Percentiles rank a stretch among this genome's conserved stretches.
Evolutionary conservation across 1,139 yeast species (phyloP).

Genomic region (Nakaseomyces bracarensis): DNA sequence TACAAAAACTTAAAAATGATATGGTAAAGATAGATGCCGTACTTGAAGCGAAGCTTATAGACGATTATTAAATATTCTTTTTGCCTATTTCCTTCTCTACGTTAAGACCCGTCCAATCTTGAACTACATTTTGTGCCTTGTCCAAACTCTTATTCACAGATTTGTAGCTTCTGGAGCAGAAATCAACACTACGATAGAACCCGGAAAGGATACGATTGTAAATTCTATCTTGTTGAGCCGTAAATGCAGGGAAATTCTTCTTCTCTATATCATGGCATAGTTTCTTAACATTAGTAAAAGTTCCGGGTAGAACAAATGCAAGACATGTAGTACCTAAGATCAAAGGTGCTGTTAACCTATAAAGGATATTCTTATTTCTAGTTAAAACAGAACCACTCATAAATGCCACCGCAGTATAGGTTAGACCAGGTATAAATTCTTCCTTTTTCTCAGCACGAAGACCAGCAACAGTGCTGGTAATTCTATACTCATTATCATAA

Average conservation of each 20-base stretch:
- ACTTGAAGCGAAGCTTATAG: no score
- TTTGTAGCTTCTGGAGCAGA: not conserved
- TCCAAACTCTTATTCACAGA: conserved; percentile 32
- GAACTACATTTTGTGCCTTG: conserved; percentile 10
- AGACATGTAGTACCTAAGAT: conserved; percentile 63
- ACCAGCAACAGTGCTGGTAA: conserved; percentile 57
- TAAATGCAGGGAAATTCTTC: conserved; percentile 54
- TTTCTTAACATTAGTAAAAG: conserved; percentile 56
- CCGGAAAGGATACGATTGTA: conserved; percentile 24
- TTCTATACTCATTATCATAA: conserved; percentile 54
- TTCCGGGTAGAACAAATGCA: conserved; percentile 66
- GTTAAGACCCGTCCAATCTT: conserved; percentile 19
- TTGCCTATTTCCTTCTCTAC: no score
- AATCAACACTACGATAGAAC: not conserved
- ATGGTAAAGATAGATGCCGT: no score
- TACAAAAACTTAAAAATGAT: no score
- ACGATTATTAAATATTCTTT: no score
- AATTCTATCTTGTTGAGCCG: conserved; percentile 55
- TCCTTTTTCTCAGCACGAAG: conserved; percentile 62
- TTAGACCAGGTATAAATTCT: conserved; percentile 65
- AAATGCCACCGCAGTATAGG: conserved; percentile 66
- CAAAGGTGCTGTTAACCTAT: conserved; percentile 56
- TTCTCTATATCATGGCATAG: conserved; percentile 64
- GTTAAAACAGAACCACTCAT: conserved; percentile 75
- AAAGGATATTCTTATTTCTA: conserved; percentile 53